A percentile compares a stretch with the other conserved stretches of the same genome.
These are phyloP conservation scores for Verticillium alfalfae DNA, from an alignment of 2,329 filamentous ascomycete species.

Conservation along the genomic window DNA sequence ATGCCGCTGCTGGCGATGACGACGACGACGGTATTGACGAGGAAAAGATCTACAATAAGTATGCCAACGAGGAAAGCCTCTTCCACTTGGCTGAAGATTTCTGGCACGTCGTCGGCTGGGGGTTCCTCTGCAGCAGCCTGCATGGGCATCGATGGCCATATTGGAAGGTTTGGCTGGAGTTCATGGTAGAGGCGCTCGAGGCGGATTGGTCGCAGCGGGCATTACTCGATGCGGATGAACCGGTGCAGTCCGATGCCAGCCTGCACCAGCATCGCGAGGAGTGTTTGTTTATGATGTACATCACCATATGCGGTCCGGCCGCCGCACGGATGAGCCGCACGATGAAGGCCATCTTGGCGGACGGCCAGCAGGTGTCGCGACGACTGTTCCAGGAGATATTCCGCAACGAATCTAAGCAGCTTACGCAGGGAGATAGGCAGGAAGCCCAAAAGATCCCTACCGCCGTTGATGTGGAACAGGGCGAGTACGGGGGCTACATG, in stretches of 20 bases:
- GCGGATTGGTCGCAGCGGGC: slow-evolving; percentile 59
- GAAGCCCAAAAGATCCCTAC: slow-evolving; percentile 42
- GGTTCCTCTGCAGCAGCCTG: slow-evolving; percentile 74
- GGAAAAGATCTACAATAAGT: slow-evolving; percentile 48
- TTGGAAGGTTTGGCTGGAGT: slow-evolving; percentile 76
- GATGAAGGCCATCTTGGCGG: slow-evolving; percentile 62
- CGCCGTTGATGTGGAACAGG: slow-evolving; percentile 50
- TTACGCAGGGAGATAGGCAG: slow-evolving; percentile 29
- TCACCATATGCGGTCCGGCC: slow-evolving; percentile 40
- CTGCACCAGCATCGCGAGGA: slow-evolving; percentile 30
- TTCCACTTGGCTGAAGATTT: slow-evolving; percentile 80
- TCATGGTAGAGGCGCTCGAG: slow-evolving; percentile 74
- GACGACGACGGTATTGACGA: slow-evolving; percentile 41
- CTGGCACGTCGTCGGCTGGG: slow-evolving; percentile 87
- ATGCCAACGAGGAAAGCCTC: slow-evolving; percentile 61
- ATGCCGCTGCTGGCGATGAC: slow-evolving; percentile 17
- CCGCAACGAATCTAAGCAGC: slow-evolving; percentile 53
- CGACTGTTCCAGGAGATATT: slow-evolving; percentile 62
- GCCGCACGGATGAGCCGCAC: slow-evolving; percentile 46
- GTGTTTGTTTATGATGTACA: slow-evolving; percentile 58
- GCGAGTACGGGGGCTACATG: slow-evolving; percentile 54
- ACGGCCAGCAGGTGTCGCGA: slow-evolving; percentile 48
- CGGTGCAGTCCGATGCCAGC: slow-evolving; percentile 10
- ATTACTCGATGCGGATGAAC: slow-evolving; percentile 35
- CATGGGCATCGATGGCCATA: slow-evolving; percentile 71